phyloP scores from a whole-genome alignment of 2,329 filamentous ascomycete species.

The Ascochyta fabae region DNA sequence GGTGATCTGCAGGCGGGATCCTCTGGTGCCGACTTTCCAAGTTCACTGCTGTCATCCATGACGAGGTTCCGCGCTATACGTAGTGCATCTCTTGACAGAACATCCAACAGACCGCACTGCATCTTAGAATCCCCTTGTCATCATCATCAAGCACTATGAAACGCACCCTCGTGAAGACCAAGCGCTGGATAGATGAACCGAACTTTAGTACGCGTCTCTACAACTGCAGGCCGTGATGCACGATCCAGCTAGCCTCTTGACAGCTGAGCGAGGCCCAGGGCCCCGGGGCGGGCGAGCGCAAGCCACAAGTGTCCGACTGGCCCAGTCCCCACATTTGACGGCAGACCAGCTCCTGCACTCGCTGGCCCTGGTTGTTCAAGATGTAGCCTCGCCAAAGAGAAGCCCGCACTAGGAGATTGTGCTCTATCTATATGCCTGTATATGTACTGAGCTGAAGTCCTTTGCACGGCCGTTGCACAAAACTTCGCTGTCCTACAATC shows the following conservation, averaged over 20 bases:
- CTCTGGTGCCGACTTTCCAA: conserved; percentile 2
- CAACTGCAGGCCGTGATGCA: conserved; percentile 4
- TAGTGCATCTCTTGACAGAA: neutral
- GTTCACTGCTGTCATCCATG: conserved; percentile 8
- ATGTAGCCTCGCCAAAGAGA: conserved; percentile 35
- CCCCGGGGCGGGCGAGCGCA: conserved; percentile 27
- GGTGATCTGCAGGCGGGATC: conserved; percentile 2
- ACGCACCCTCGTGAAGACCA: conserved; percentile 6
- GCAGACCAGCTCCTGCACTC: conserved; percentile 24
- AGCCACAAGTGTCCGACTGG: conserved; percentile 28
- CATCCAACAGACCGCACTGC: neutral
- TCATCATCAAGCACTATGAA: conserved; percentile 12
- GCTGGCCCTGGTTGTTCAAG: conserved; percentile 21
- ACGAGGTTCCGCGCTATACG: conserved; percentile 5
- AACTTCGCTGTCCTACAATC: conserved; percentile 29
- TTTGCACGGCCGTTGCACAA: conserved; percentile 29
- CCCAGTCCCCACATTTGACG: conserved; percentile 8
- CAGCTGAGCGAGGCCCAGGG: conserved; percentile 24
- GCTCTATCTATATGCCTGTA: conserved; percentile 22
- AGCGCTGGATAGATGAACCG: conserved; percentile 7
- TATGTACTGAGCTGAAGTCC: conserved; percentile 33
- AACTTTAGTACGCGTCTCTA: conserved; percentile 6
- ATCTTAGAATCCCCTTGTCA: neutral
- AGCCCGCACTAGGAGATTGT: conserved; percentile 32
- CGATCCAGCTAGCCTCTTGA: conserved; percentile 22